Evolutionary conservation across 495 filamentous ascomycete genomes (phyloP), one percentile per base, ranked within the genome.

Genomic region (Clohesyomyces aquaticus): DNA sequence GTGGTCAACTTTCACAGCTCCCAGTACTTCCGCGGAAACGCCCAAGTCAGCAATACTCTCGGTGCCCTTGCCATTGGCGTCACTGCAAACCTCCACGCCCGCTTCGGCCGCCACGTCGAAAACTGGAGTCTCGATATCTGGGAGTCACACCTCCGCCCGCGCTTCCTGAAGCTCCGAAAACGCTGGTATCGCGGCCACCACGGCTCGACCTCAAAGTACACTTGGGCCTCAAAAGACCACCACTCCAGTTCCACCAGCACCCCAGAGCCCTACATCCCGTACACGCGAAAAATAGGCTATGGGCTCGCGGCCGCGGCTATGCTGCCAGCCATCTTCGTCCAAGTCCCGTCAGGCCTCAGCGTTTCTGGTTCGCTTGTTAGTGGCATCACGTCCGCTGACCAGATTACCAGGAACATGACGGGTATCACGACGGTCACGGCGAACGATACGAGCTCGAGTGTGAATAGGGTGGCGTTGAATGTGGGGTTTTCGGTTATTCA

Each of bases 291-390:
- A 26, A 74, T 83, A 19, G 82, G 82, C 22, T 85, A 94, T 71
- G 91, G 91, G 1, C 81, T 96, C 14, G 92, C 93, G 0, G 93
- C 92, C 1, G 90, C 91, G 0, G 89, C 90, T 6, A 88, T 98
- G 77, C 77, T 98, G 0, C 93, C 93, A 0, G 93, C 90, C 3
- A 96, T 98, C 63, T 96, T 96, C 68, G 93, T 98, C 4, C 90
- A 94, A 55, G 94, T 98, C 4, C 93, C 93, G 1, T 91, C 88
- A 14, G 93, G 93, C 3, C 80, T 98, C 12, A 91, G 94, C 0
- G 91, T 91, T 3, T 85, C 85, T 28, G 93, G 93, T 1, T 90
- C 87, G 10, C 76, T 97, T 60, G 80, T 98, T 14, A 86, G 84
- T n/a, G 93, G 94, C 8, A 81, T 98, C 41, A 85, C 84, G n/a